Base-by-base conservation (phyloP, 257 asterid species). In the Linaria vulgaris region DNA sequence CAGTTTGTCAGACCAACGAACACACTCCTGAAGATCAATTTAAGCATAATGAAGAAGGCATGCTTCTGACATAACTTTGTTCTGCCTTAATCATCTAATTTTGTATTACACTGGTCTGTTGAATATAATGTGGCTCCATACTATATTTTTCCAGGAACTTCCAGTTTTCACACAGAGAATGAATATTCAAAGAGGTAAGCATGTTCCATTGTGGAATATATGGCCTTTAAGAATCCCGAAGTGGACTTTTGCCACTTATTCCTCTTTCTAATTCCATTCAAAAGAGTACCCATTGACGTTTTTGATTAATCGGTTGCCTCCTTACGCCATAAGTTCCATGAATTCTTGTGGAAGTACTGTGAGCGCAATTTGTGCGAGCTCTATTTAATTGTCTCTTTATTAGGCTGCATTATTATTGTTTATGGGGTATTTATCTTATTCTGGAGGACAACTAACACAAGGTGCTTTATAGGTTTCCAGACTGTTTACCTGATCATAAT, bases 141-240 rank as follows among this genome's bases (percentile, higher is more conserved):
- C 76, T 72, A 19, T 67, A 31, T 79, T 77, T 59, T 38, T 69
- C 66, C 80, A 87, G 97, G 82, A 79, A 59, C 68, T 45, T 61
- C 82, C 47, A 74, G 78, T 75, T 71, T 56, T 70, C 76, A 59
- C 56, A 60, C 62, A 57, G 75, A 69, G 76, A 83, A 76, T 63
- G 78, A 66, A 68, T 65, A 45, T 72, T 41, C 79, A 54, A 72
- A 79, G 57, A 83, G 48, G 97, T 87, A 78, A 83, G 96, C 73
- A 25, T 47, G 64, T 57, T 50, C 45, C 47, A 59, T 39, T 71
- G 59, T 62, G 44, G 38, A 67, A 25, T 25, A 47, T 49, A 57
- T 61, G 44, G 49, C 52, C 71, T 61, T 47, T 30, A 21, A 43
- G 37, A 68, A 53, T 49, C 39, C 43, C 17, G 31, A 38, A 21